These are phyloP conservation scores for Gyromitra esculenta DNA, from an alignment of 2,329 filamentous ascomycete genomes.

Conservation along the genomic window DNA sequence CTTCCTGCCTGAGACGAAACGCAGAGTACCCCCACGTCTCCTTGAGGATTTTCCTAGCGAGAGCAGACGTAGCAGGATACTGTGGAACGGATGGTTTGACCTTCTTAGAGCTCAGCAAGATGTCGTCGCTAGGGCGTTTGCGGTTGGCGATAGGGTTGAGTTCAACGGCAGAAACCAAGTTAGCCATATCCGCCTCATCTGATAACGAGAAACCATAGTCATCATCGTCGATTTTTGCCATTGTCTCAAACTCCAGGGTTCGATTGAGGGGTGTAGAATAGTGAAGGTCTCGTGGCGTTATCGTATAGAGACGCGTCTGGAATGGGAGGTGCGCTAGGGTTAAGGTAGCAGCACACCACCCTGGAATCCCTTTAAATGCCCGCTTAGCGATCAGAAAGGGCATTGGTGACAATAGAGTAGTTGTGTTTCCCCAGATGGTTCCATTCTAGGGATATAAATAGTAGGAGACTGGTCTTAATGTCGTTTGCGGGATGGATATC, in stretches of 20 bases:
- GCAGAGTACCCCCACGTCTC: constrained; percentile 61
- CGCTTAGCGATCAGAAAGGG: too few species aligned
- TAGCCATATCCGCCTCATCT: background rate
- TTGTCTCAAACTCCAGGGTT: background rate
- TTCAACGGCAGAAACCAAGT: background rate
- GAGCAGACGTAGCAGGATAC: constrained; percentile 48
- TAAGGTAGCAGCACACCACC: background rate
- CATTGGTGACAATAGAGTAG: too few species aligned
- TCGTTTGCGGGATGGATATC: too few species aligned
- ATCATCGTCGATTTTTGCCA: background rate
- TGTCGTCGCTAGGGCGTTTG: constrained; percentile 13
- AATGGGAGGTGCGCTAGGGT: background rate
- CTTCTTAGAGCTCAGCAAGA: background rate
- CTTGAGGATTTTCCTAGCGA: constrained; percentile 60
- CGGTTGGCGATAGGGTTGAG: background rate
- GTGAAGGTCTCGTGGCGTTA: background rate
- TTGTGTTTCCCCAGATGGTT: too few species aligned
- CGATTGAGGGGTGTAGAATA: background rate
- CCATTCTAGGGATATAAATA: too few species aligned
- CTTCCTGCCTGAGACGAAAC: constrained; percentile 64
- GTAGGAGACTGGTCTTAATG: too few species aligned
- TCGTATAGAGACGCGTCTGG: background rate
- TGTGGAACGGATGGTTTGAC: background rate
- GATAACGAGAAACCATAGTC: constrained; percentile 15
- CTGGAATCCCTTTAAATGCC: too few species aligned